phyloP scores from a whole-genome alignment of 176 grass and related monocot genomes.

The Avena eriantha region DNA sequence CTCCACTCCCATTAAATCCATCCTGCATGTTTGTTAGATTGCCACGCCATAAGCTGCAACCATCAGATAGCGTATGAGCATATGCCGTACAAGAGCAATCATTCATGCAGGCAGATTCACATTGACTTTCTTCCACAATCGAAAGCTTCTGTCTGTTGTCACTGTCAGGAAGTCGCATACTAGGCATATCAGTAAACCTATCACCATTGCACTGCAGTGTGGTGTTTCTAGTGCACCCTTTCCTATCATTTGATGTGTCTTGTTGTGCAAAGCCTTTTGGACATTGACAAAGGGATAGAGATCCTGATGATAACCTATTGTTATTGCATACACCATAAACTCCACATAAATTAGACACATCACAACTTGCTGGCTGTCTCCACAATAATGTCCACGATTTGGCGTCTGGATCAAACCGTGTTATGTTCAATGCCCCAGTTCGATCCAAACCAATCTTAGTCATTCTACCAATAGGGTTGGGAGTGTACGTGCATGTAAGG shows the following conservation, averaged over 20 bases:
- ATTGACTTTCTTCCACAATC: not conserved
- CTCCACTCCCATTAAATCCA: not conserved
- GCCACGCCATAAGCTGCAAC: slow-evolving; percentile 46
- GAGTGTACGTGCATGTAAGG: slow-evolving; percentile 41
- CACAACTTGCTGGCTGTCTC: slow-evolving; percentile 22
- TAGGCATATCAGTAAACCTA: slow-evolving; percentile 43
- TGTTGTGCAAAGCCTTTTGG: slow-evolving; percentile 27
- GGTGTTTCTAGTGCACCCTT: slow-evolving; percentile 26
- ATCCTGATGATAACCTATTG: not conserved
- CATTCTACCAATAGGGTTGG: not conserved
- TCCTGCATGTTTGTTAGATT: slow-evolving; percentile 44
- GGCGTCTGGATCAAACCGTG: not conserved
- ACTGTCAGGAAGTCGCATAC: not conserved
- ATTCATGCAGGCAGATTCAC: slow-evolving; percentile 34
- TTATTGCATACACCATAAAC: slow-evolving; percentile 48
- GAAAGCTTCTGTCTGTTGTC: not conserved
- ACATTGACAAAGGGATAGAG: slow-evolving; percentile 6
- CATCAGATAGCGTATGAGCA: slow-evolving; percentile 1
- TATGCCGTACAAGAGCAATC: slow-evolving; percentile 58
- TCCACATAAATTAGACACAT: slow-evolving; percentile 52
- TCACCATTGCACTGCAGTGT: slow-evolving; percentile 47
- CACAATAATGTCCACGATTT: slow-evolving; percentile 27
- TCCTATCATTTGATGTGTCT: not conserved
- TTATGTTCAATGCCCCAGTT: slow-evolving; percentile 33
- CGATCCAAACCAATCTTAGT: slow-evolving; percentile 43